Evolutionary conservation across 2,329 filamentous ascomycete species (phyloP), one percentile per base, ranked within the genome.

Genomic region (Hymenoscyphus occultus): DNA sequence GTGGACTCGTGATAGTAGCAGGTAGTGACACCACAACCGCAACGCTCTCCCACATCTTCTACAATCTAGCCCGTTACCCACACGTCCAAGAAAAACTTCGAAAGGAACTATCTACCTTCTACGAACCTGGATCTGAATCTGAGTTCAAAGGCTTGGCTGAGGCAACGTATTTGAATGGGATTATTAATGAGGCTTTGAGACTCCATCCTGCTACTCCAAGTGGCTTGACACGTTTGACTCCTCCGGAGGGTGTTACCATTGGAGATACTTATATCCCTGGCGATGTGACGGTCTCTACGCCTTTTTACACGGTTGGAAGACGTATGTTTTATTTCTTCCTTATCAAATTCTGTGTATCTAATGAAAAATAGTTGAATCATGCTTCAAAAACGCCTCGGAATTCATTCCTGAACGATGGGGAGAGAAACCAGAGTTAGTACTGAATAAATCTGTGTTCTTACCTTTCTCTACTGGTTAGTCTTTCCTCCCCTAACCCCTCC

Each of bases 11-110:
- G 42, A 75, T 79, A 19, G 73, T 78, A 31, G 77, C 77, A 31
- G 77, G 77, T 5, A 78, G 76, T 42, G 80, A 82, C 65, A 82
- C 80, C 6, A 80, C 78, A 0, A 73, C 78, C 7, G 74, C 76
- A 0, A 76, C 78, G 0, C 68, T 82, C 22, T 75, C 77, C 0
- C 73, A 74, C 60, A 70, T 80, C 6, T 79, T 82, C 71, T 81
- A 79, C 67, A 64, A 70, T 40, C 61, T 75, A 2, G 66, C 64
- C 10, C 56, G 62, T 9, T 71, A 64, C 0, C 45, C 57, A 5
- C 56, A 65, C 3, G 28, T 69, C n/a, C 35, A 60, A 35, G 1
- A 51, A 0, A 67, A 65, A 9, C 60, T 72, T 7, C 63, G 69
- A n/a, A 58, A 68, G 39, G 71, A 72, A 60, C 35, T 71, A 0